Evolutionary conservation across 2,329 filamentous ascomycete species (phyloP), one percentile per base, ranked within the genome.

Genomic region (Aspergillus proliferans): DNA sequence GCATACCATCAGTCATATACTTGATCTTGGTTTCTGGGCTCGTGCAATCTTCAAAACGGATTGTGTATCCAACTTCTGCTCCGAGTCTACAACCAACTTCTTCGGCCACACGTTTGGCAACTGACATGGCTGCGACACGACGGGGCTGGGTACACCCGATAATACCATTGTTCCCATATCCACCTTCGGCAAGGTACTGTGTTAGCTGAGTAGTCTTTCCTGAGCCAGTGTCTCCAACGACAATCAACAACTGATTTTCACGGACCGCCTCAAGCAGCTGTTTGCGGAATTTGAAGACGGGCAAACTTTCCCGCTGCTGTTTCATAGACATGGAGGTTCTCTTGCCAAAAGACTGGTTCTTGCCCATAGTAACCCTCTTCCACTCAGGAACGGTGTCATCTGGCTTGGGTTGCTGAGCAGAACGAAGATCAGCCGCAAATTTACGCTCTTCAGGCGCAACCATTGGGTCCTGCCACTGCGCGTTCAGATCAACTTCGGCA

Each of bases 1-100:
- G 81, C 88, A 97, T 97, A 70, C 93, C 93, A 62, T 98, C 93
- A 14, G 93, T 98, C 92, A 98, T 96, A 74, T 98, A 98, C 74
- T 98, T 98, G 75, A 98, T 95, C 64, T 85, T 88, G 1, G 93
- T 98, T 15, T 85, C 80, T 2, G 88, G 83, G 55, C 85, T 88
- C 0, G 92, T 96, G 66, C 85, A 87, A 71, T 98, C 93, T 64
- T 98, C 93, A 65, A 98, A 98, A 66, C 93, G 88, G 64, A 98
- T 95, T 6, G 88, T 95, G 67, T 98, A 98, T 47, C 93, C 93
- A 54, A 98, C 92, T 66, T 96, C 91, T 48, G 91, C 84, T 30
- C 93, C 93, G 10, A 97, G 79, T 55, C 85, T 80, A 60, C 92
- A 96, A 14, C 93, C 92, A 51, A 97, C 89, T 72, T 98, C 93